Percentiles rank a stretch among this genome's conserved stretches.
Conservation (phyloP, 805 yeast genomes). For the Priceomyces fermenticarens region DNA sequence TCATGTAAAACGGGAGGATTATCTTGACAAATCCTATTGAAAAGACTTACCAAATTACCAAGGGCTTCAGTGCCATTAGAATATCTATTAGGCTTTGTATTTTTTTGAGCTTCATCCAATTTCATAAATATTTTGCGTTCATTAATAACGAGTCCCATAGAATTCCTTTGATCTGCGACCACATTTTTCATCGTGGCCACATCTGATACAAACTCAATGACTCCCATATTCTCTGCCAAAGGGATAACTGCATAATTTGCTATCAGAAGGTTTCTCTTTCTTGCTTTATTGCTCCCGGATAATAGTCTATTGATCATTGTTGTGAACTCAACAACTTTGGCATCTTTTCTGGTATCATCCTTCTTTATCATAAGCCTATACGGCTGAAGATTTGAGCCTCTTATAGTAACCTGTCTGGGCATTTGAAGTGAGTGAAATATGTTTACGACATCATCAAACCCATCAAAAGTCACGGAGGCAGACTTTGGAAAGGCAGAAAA, state of each 20-base stretch:
- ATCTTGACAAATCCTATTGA: constrained; percentile 23
- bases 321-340: constrained; percentile 89
- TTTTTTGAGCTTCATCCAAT: constrained; percentile 29
- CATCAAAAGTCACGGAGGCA: constrained; percentile 49
- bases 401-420: constrained; percentile 73
- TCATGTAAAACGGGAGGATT: constrained; percentile 73
- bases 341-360: constrained; percentile 94
- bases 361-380: constrained; percentile 80
- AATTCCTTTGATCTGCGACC: constrained; percentile 24
- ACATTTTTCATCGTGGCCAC: constrained; percentile 35
- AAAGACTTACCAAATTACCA: constrained; percentile 18
- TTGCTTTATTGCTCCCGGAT: constrained; percentile 63
- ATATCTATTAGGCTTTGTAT: constrained; percentile 13
- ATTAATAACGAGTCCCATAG: constrained; percentile 19
- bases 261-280: constrained; percentile 67
- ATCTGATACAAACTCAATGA: constrained; percentile 61
- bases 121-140: constrained; percentile 28
- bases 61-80: constrained; percentile 10
- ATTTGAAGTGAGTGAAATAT: constrained; percentile 80
- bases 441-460: constrained; percentile 64
- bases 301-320: constrained; percentile 78
- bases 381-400: constrained; percentile 74
- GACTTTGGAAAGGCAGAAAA: constrained; percentile 46
- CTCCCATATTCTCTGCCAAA: constrained; percentile 79
- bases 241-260: constrained; percentile 88